Evolutionary conservation across 805 yeast species (phyloP).

Genomic region (Candida chauliodis): DNA sequence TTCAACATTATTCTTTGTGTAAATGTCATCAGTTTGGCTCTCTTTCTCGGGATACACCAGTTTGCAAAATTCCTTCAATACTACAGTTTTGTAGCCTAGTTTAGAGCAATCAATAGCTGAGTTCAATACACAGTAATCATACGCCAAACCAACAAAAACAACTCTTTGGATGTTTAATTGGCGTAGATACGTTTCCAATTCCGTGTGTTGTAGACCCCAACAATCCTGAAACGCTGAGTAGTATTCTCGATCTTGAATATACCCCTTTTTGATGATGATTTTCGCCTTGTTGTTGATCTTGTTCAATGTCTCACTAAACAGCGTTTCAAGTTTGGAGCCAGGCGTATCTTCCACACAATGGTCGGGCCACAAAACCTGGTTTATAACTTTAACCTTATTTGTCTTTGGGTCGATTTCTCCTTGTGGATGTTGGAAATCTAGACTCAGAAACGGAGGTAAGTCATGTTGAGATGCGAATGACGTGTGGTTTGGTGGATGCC

Average conservation of each 20-base stretch:
- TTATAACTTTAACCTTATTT: constrained; percentile 21
- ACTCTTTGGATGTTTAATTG: constrained; percentile 53
- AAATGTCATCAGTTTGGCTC: constrained; percentile 30
- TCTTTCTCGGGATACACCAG: constrained; percentile 50
- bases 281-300: constrained; percentile 34
- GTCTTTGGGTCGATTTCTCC: constrained; percentile 21
- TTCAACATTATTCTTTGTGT: constrained; percentile 30
- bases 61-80: constrained; percentile 53
- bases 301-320: constrained; percentile 37
- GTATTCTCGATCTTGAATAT: constrained; percentile 68
- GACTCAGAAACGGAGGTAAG: constrained; percentile 47
- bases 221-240: constrained; percentile 84
- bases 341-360: constrained; percentile 75
- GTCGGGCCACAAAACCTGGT: constrained; percentile 78
- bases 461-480: constrained; percentile 77
- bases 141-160: constrained; percentile 76
- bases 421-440: constrained; percentile 51
- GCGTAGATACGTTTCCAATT: constrained; percentile 47
- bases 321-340: constrained; percentile 64
- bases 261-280: constrained; percentile 64
- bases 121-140: constrained; percentile 79
- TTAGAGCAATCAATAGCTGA: constrained; percentile 68
- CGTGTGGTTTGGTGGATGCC: constrained; percentile 79
- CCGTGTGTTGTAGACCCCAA: constrained; percentile 72
- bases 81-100: constrained; percentile 60